Conservation (phyloP, 2,329 filamentous ascomycete genomes). For the Chrysoporthe deuterocubensis region DNA sequence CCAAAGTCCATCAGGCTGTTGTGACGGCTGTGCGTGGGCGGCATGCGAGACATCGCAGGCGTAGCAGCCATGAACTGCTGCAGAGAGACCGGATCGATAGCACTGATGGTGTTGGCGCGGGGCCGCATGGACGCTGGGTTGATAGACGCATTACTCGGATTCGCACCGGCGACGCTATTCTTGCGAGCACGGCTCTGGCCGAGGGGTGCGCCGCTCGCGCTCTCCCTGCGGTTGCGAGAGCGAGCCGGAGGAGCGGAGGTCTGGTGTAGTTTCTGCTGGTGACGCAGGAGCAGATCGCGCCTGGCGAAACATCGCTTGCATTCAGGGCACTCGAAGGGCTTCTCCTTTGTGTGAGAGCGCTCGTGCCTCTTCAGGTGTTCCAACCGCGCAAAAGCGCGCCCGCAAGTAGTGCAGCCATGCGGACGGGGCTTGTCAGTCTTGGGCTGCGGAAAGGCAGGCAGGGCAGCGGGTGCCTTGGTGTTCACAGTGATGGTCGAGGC, state of each 20-base stretch:
- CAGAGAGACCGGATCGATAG: slow-evolving; percentile 79
- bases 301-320: slow-evolving; percentile 94
- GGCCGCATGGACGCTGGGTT: slow-evolving; percentile 73
- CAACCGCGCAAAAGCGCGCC: slow-evolving; percentile 88
- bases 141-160: slow-evolving; percentile 45
- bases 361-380: slow-evolving; percentile 98
- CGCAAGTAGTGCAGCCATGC: slow-evolving; percentile 90
- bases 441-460: slow-evolving; percentile 68
- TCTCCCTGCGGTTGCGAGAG: slow-evolving; percentile 87
- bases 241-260: slow-evolving; percentile 85
- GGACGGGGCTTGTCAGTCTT: slow-evolving; percentile 98
- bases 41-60: slow-evolving; percentile 55
- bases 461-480: slow-evolving; percentile 43
- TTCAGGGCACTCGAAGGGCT: slow-evolving; percentile 96
- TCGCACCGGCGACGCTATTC: slow-evolving; percentile 77
- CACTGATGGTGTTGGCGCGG: slow-evolving; percentile 93
- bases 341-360: slow-evolving; percentile 97
- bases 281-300: slow-evolving; percentile 85
- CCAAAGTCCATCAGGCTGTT: slow-evolving; percentile 71
- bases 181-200: slow-evolving; percentile 81
- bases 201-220: slow-evolving; percentile 70
- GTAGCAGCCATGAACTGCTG: slow-evolving; percentile 64
- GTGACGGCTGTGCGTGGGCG: slow-evolving; percentile 68
- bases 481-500: slow-evolving; percentile 58
- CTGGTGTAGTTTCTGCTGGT: slow-evolving; percentile 98